These are phyloP conservation scores for Podila epicladia DNA, from an alignment of 192 early-diverging fungal species.

Conservation along the genomic window DNA sequence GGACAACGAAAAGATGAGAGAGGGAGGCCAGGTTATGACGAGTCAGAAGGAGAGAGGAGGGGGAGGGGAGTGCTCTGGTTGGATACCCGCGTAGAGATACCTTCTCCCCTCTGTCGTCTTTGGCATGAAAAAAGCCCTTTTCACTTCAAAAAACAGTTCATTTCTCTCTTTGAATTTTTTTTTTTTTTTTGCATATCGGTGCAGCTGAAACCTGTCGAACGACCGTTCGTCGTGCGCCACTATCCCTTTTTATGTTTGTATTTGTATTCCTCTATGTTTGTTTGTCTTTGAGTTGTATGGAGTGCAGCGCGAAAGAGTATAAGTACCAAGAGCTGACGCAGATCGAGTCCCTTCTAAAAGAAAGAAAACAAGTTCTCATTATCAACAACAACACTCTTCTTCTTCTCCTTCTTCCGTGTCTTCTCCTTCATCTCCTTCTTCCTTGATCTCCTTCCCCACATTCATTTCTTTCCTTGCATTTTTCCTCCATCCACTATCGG, in stretches of 20 bases:
- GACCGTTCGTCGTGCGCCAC: neutral
- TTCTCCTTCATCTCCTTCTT: neutral
- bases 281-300: neutral
- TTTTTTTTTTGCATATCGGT: neutral
- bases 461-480: neutral
- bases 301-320: too few relatives aligned
- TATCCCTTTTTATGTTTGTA: neutral
- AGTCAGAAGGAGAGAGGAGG: too few relatives aligned
- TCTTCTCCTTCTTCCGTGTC: neutral
- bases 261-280: neutral
- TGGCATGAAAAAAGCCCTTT: too few relatives aligned
- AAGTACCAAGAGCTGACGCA: too few relatives aligned
- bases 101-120: too few relatives aligned
- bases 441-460: too few relatives aligned
- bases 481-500: too few relatives aligned
- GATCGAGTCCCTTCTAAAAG: neutral
- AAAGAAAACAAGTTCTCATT: neutral
- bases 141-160: too few relatives aligned
- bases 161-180: neutral
- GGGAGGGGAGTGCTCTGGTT: too few relatives aligned
- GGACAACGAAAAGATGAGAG: too few relatives aligned
- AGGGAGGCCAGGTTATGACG: too few relatives aligned
- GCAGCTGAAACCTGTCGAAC: conserved; percentile 2
- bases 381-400: neutral
- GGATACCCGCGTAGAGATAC: too few relatives aligned